phyloP scores from a whole-genome alignment of 139 green algal species.

The Chlamydomonas asymmetrica region DNA sequence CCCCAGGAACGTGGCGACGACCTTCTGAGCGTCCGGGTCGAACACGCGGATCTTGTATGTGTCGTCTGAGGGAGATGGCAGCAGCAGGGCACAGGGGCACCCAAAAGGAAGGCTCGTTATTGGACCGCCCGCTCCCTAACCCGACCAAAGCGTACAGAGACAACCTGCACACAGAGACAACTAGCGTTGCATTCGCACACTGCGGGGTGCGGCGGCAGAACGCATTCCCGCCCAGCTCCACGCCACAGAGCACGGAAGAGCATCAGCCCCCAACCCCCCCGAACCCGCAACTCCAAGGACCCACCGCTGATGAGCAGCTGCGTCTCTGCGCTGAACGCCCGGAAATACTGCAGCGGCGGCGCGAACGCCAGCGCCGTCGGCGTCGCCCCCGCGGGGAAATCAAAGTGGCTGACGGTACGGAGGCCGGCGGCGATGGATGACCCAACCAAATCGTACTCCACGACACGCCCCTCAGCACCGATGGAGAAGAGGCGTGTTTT shows the following conservation, averaged over 20 bases:
- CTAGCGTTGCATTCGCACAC: no score
- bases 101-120: not conserved
- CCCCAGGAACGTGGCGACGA: constrained; percentile 53
- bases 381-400: constrained; percentile 29
- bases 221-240: no score
- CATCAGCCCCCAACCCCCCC: no score
- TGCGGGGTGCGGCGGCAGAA: no score
- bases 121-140: no score
- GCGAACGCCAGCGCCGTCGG: constrained; percentile 64
- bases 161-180: no score
- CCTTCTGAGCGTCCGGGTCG: constrained; percentile 44
- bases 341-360: constrained; percentile 67
- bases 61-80: constrained; percentile 42
- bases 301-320: constrained; percentile 64
- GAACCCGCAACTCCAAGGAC: no score
- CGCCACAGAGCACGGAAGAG: no score
- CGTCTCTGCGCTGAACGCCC: constrained; percentile 52
- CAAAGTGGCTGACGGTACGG: constrained; percentile 19
- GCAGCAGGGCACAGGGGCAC: not conserved
- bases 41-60: constrained; percentile 64
- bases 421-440: constrained; percentile 40
- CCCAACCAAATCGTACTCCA: constrained; percentile 65
- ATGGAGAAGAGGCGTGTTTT: constrained; percentile 67
- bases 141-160: no score
- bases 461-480: constrained; percentile 61